Conservation (phyloP, 805 yeast species). For the Naumovozyma castellii region DNA sequence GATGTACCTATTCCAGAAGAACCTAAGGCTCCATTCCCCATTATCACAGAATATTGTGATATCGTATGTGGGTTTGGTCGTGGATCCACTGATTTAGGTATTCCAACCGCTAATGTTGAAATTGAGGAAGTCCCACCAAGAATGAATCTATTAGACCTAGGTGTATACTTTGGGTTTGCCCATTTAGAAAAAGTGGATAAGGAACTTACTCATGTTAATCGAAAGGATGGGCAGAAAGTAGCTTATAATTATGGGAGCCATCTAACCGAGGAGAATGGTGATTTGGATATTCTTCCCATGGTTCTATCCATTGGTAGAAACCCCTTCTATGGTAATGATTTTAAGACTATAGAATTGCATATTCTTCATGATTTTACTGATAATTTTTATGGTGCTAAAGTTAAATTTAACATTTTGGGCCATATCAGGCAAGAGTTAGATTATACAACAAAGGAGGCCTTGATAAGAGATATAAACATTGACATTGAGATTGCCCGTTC, state of each 20-base stretch:
- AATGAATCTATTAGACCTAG: conserved; percentile 45
- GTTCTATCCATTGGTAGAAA: conserved; percentile 96
- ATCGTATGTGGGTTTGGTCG: conserved; percentile 86
- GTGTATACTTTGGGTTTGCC: conserved; percentile 86
- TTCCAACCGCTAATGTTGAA: conserved; percentile 90
- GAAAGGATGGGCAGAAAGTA: conserved; percentile 36
- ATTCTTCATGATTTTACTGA: conserved; percentile 60
- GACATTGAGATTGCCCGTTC: conserved; percentile 61
- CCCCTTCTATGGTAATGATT: conserved; percentile 75
- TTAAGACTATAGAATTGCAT: conserved; percentile 81
- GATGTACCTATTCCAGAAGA: conserved; percentile 32
- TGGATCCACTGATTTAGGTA: conserved; percentile 87
- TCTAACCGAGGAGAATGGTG: conserved; percentile 30
- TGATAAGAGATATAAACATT: conserved; percentile 70
- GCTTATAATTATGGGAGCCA: conserved; percentile 53
- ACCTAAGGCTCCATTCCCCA: conserved; percentile 42
- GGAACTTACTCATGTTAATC: conserved; percentile 14
- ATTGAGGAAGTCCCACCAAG: conserved; percentile 39
- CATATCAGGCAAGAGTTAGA: conserved; percentile 85
- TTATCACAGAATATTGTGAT: conserved; percentile 35
- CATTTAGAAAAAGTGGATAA: conserved; percentile 22
- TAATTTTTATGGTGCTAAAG: conserved; percentile 74
- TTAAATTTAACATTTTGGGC: conserved; percentile 68
- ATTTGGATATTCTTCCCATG: conserved; percentile 57
- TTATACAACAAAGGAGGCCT: conserved; percentile 74